Base-by-base conservation (phyloP, 2,329 filamentous ascomycete genomes). In the Calonectria pseudoturangicola region DNA sequence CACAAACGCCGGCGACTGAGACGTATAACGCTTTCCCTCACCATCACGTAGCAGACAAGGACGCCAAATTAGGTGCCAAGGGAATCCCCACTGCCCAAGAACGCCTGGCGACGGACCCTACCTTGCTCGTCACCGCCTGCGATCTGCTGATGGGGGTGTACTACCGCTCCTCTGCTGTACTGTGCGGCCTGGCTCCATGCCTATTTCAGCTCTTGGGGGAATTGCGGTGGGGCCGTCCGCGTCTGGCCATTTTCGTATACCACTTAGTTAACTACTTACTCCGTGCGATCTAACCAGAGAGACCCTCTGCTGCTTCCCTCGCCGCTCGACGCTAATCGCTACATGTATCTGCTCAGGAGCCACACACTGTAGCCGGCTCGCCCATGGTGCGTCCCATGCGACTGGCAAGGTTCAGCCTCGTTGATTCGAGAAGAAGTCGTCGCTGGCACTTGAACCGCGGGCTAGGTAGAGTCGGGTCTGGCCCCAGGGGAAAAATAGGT, bases 21-120 rank as follows among this genome's bases (percentile, higher is more conserved):
- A 56, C 30, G 51, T 56, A 56, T 56, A 56, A 56, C 51, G 51
- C 51, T 56, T 30, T 13, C 18, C n/a, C 30, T 56, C 51, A 56
- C 30, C 30, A 56, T 56, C 33, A 33, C 5, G 9, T 5, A 33
- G 30, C 5, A 9, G 6, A 9, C 30, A 36, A 33, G 6, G 50
- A n/a, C 51, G 21, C 51, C 51, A 56, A 56, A 56, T 56, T 56
- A 56, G 51, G 4, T 13, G 7, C 18, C 5, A n/a, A n/a, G n/a
- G n/a, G 10, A 56, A 13, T 13, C 51, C 15, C 30, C 51, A 56
- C 51, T 56, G 51, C 30, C 48, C 51, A 10, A 56, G 51, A 36
- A 36, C 51, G 51, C 51, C 51, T 56, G n/a, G 30, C 30, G 8
- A n/a, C 43, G 43, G 43, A 45, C 43, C 43, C 43, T 45, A n/a